Base-by-base conservation (phyloP, 129 eudicot species). In the Mikania micrantha region DNA sequence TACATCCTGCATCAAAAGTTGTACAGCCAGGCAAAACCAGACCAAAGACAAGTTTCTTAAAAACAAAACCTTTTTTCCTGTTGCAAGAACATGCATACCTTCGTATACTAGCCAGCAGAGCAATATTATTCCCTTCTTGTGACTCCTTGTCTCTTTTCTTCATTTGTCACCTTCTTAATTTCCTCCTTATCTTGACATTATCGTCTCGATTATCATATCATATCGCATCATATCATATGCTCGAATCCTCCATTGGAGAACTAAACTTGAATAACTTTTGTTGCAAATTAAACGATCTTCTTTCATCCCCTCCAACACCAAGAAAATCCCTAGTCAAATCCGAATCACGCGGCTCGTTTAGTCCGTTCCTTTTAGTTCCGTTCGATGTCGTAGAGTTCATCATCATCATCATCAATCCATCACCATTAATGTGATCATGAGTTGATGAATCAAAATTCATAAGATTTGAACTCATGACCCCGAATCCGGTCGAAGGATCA, bases 271-370 rank as follows among this genome's bases (percentile, higher is more conserved):
- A 78, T 2, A 87, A 42, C 62, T 85, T 85, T 74, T 87, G 79
- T 27, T 77, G 86, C 69, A 84, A 63, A 68, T 36, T 27, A 58
- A 75, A 78, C 0, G 74, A 41, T 59, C 88, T 76, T 9, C 82
- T 74, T 32, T 79, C 85, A 17, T 67, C 67, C 19, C 81, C 83
- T 74, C 92, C 92, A 9, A 91, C 95, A 0, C 97, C 97, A 38
- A 91, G 95, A 74, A 91, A 91, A 83, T 91, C 97, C 66, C 95
- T 72, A 1, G 97, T 91, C 44, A 80, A 53, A 9, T 81, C 62
- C 22, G 82, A 78, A 52, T 80, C 83, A 9, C 17, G 41, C 25
- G 56, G 54, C 72, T 67, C 78, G 13, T 72, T 63, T 21, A 10
- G 31, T 9, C 31, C 29, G 16, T 59, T 70, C 28, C 31, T 35